Evolutionary conservation across 2,329 filamentous ascomycete species (phyloP).

Genomic region (Pezicula radicicola): DNA sequence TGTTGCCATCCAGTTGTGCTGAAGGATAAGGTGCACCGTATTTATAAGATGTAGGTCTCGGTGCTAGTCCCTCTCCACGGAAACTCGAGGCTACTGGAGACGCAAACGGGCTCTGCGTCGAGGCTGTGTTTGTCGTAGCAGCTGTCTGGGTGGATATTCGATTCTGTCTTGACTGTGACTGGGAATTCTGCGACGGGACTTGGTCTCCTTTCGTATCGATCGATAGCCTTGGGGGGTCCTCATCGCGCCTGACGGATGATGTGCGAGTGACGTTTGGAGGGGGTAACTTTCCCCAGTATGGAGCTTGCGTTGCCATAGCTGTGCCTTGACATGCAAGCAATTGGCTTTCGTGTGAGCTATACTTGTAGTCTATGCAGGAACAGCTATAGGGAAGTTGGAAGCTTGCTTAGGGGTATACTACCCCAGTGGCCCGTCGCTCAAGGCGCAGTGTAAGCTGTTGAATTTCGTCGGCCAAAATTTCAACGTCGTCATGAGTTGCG

Average conservation of each 20-base stretch:
- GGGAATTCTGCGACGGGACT: slow-evolving; percentile 38
- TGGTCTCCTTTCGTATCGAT: slow-evolving; percentile 21
- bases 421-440: too few relatives aligned
- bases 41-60: slow-evolving; percentile 55
- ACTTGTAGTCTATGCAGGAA: not conserved
- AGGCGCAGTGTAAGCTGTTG: too few relatives aligned
- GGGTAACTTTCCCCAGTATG: slow-evolving; percentile 59
- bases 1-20: slow-evolving; percentile 30
- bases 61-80: slow-evolving; percentile 49
- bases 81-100: slow-evolving; percentile 53
- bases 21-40: slow-evolving; percentile 32
- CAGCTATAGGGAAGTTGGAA: not conserved
- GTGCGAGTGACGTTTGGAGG: slow-evolving; percentile 38
- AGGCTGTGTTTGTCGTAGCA: slow-evolving; percentile 54
- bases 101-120: slow-evolving; percentile 54
- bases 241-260: slow-evolving; percentile 33
- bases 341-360: too few relatives aligned
- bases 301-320: slow-evolving; percentile 39
- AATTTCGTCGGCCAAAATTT: not conserved
- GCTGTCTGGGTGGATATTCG: slow-evolving; percentile 52
- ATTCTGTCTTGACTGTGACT: slow-evolving; percentile 17
- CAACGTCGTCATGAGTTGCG: not conserved
- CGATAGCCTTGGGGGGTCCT: slow-evolving; percentile 12
- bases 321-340: not conserved
- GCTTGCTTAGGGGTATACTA: too few relatives aligned